Base-by-base conservation (phyloP, 352 stramenopile genomes). In the Phytopythium montanum region DNA sequence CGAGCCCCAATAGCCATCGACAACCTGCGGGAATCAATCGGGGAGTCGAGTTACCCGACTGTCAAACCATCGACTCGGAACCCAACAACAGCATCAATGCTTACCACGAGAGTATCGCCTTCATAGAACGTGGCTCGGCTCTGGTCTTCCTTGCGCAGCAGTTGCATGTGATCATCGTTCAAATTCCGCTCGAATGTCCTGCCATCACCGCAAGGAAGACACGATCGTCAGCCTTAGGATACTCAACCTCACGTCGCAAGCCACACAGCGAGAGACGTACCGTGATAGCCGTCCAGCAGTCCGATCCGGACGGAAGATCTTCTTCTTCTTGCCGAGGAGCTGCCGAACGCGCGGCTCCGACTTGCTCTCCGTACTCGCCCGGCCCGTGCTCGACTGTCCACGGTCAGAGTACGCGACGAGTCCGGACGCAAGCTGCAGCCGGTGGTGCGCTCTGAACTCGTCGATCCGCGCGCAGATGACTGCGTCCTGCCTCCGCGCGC, bases 371-470 rank as follows among this genome's bases (percentile, higher is more conserved):
- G 65, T 69, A 36, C 75, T 87, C 14, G 70, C 56, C 42, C 68
- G 59, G 2, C 66, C 72, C 55, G 60, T 56, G 34, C 64, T 66
- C 39, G 62, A 62, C 36, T 66, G 70, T 28, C 62, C 52, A 61
- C 85, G 68, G 31, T 79, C 79, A 5, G 65, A 61, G 54, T 87
- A 95, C 10, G 83, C 80, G 12, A 89, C 81, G 31, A 95, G 92
- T 0, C 79, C 85, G 2, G 84, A 90, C 8, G 86, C 86, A 1
- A 94, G 59, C 46, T 94, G 84, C 5, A 95, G 71, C 13, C 86
- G 81, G 57, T 95, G 85, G 25, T 94, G 84, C 4, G 84, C 86
- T 59, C 86, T 69, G 66, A 95, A 93, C 56, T 94, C 86, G 65
- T 95, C 86, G 38, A 95, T 80, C 34, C 83, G 77, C 5, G 75